Base-by-base conservation (phyloP, 1,284 basidiomycete species). In the Earliella scabrosa region DNA sequence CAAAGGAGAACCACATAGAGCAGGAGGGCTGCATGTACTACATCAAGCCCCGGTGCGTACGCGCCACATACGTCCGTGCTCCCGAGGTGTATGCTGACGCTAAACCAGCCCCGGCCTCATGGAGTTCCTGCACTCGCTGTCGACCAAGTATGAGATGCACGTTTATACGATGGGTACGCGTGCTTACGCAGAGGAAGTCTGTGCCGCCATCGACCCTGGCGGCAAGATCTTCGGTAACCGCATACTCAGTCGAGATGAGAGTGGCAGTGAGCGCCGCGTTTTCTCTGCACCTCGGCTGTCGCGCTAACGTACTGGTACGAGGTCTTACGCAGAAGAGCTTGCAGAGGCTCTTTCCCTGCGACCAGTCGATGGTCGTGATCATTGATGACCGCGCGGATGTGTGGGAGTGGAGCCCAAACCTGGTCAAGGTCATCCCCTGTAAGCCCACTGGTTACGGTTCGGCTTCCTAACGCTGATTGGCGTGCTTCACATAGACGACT, bases 161-260 rank as follows among this genome's bases (percentile, higher is more conserved):
- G 95, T 99, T 47, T 99, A 99, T 76, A 99, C 97, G 24, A 99
- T 99, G 95, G 97, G 97, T 52, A 98, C 97, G 18, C 85, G 97
- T 40, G 91, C 95, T 41, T 99, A 99, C 73, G 97, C 97, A 38
- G 92, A 96, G 73, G 87, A 95, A 72, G 95, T 98, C 16, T 98
- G 95, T 75, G 85, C 88, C 53, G 88, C 95, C 35, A 92, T 99
- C 69, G 97, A 99, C 75, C 93, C 96, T 10, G 86, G 91, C 52
- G 88, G 88, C 14, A 87, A 81, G 70, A 81, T 92, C 59, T 99
- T 99, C 68, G 91, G 92, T 43, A 90, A 89, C 40, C 83, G 97
- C 36, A 86, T 99, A 49, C 75, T 99, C 47, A 96, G 92, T 70
- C 82, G 97, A 62, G 97, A 98, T 72, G 97, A 99, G 76, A 97